These are phyloP conservation scores for Abelmoschus esculentus DNA, from an alignment of 345 rosid genomes.

Conservation along the genomic window DNA sequence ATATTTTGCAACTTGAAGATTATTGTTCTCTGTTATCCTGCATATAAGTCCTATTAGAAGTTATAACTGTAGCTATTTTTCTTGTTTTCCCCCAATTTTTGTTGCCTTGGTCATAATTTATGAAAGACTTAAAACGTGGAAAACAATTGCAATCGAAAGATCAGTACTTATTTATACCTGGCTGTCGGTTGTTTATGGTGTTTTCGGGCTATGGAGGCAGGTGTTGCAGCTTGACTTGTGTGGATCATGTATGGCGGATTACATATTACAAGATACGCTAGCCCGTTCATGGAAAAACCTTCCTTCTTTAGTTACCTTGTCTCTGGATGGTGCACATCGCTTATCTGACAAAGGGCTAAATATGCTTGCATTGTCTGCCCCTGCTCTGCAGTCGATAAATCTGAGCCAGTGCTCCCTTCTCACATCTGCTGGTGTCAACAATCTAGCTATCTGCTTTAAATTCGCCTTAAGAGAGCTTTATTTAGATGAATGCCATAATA, in stretches of 20 bases:
- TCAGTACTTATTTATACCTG: not conserved
- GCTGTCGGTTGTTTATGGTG: constrained; percentile 1
- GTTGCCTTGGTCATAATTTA: too few species aligned
- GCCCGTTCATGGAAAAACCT: constrained; percentile 18
- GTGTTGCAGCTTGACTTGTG: constrained; percentile 41
- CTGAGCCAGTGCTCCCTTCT: constrained; percentile 38
- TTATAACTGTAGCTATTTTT: not conserved
- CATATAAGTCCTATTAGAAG: not conserved
- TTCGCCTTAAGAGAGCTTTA: constrained; percentile 38
- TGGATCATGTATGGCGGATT: constrained; percentile 31
- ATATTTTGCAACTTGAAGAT: too few species aligned
- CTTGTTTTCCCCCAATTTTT: too few species aligned
- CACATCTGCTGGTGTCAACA: constrained; percentile 23
- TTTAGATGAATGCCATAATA: constrained; percentile 38
- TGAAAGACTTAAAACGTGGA: not conserved
- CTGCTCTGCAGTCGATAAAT: constrained; percentile 39
- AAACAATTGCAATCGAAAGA: not conserved
- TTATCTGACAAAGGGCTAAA: constrained; percentile 33
- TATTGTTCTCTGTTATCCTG: not conserved
- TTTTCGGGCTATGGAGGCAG: constrained; percentile 21
- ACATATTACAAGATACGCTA: constrained; percentile 19
- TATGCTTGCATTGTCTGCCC: constrained; percentile 23
- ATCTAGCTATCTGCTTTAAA: constrained; percentile 19
- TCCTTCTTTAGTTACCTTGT: constrained; percentile 27
- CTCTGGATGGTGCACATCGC: constrained; percentile 39